Evolutionary conservation across 2,329 filamentous ascomycete genomes (phyloP).

Genomic region (Ophiostoma novo-ulmi): DNA sequence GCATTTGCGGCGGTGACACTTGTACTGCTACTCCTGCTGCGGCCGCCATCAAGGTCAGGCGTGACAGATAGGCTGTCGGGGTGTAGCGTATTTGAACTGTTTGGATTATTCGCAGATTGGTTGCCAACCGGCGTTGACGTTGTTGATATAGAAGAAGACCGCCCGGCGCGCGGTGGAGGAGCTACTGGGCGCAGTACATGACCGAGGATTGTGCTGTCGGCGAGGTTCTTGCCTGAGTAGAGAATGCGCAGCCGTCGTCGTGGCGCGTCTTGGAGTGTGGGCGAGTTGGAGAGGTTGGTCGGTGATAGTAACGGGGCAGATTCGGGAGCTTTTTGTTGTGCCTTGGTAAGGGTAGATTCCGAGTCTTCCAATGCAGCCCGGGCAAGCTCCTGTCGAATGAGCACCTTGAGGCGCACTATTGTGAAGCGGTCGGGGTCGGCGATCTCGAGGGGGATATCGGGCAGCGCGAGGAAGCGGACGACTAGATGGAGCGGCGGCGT

Average conservation of each 20-base stretch:
- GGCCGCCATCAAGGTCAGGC: background rate
- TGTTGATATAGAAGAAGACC: slow-evolving; percentile 28
- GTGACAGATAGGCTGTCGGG: background rate
- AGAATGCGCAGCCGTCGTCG: slow-evolving; percentile 78
- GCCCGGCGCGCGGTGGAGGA: slow-evolving; percentile 47
- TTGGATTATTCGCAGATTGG: slow-evolving; percentile 8
- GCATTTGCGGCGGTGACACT: background rate
- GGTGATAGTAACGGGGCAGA: background rate
- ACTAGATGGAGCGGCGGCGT: slow-evolving; percentile 63
- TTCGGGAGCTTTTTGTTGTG: slow-evolving; percentile 1
- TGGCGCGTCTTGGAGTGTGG: slow-evolving; percentile 32
- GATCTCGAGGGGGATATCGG: slow-evolving; percentile 77
- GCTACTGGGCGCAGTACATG: slow-evolving; percentile 61
- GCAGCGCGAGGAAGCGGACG: slow-evolving; percentile 82
- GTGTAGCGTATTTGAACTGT: background rate
- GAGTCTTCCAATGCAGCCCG: slow-evolving; percentile 1
- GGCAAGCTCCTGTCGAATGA: slow-evolving; percentile 65
- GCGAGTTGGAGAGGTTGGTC: slow-evolving; percentile 1
- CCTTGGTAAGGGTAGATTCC: slow-evolving; percentile 33
- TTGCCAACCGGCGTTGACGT: slow-evolving; percentile 24
- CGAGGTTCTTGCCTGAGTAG: slow-evolving; percentile 78
- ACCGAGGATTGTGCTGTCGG: slow-evolving; percentile 64
- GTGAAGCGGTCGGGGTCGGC: slow-evolving; percentile 62
- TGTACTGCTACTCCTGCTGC: slow-evolving; percentile 30
- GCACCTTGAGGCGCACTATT: slow-evolving; percentile 71